Evolutionary conservation across 768 basidiomycete genomes (phyloP), one percentile per base, ranked within the genome.

Genomic region (Kwoniella sp.): DNA sequence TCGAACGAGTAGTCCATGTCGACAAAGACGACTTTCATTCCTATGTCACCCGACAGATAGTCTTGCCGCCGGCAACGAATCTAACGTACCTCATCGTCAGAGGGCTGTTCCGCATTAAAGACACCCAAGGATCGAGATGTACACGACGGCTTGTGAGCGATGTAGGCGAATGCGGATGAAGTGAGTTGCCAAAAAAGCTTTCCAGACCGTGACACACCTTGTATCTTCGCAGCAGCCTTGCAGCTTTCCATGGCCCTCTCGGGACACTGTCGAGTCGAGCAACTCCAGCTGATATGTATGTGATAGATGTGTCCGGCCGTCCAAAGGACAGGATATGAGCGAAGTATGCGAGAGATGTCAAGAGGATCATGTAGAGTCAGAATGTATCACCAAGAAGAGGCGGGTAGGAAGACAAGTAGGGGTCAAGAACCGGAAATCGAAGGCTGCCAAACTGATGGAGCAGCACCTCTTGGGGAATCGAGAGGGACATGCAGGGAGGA

Each of bases 91-190:
- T n/a, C n/a, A n/a, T n/a, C n/a, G n/a, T n/a, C n/a, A n/a, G n/a
- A n/a, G n/a, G n/a, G n/a, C n/a, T n/a, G n/a, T n/a, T n/a, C n/a
- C n/a, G n/a, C n/a, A 33, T 13, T 33, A 33, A 33, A 33, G 33
- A 5, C 33, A 33, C 7, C 33, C 33, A 33, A 44, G 40, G 40
- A 9, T 19, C 2, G 25, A 37, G 19, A 22, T 64, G 52, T 64
- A 64, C 25, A 64, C 63, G 19, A 64, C 63, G 7, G 63, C 63
- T 22, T 64, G 63, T 59, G 63, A 58, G 27, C 24, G 51, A 19
- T 64, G 63, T 50, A 21, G 63, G 29, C 49, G 51, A 24, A 50
- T 58, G 21, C 49, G 63, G 10, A 55, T 58, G 47, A 58, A 55
- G 63, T 64, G 37, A 58, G 63, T 63, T n/a, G n/a, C n/a, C n/a